Conservation (phyloP, 2,329 filamentous ascomycete species). For the Coniella lustricola region DNA sequence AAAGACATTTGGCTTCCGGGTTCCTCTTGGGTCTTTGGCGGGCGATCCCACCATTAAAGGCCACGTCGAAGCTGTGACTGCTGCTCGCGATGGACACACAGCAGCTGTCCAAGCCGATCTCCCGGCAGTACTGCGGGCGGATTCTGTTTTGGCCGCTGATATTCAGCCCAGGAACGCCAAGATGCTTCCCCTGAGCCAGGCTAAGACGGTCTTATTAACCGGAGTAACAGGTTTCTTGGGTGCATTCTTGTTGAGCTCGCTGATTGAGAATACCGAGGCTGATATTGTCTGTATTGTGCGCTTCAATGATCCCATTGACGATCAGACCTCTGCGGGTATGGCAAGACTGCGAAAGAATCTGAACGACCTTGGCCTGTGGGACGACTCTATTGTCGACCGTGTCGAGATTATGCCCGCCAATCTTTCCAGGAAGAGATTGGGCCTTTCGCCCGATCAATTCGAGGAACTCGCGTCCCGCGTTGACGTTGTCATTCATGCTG, state of each 20-base stretch:
- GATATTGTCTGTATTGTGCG: conserved; percentile 67
- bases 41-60: conserved; percentile 65
- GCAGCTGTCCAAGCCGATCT: conserved; percentile 70
- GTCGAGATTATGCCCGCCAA: conserved; percentile 71
- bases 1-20: conserved; percentile 63
- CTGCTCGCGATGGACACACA: conserved; percentile 64
- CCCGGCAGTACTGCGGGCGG: conserved; percentile 59
- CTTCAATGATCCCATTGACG: conserved; percentile 59
- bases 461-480: conserved; percentile 57
- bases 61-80: conserved; percentile 64
- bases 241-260: conserved; percentile 63
- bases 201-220: conserved; percentile 63
- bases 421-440: conserved; percentile 60
- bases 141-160: conserved; percentile 62
- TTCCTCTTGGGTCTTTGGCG: conserved; percentile 64
- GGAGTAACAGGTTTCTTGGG: conserved; percentile 72
- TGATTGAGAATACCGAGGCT: conserved; percentile 62
- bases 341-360: conserved; percentile 68
- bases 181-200: conserved; percentile 54
- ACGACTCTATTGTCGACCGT: conserved; percentile 68
- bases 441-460: conserved; percentile 59
- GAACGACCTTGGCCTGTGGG: conserved; percentile 72
- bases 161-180: conserved; percentile 51
- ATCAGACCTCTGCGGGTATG: conserved; percentile 59
- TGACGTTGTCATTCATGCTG: conserved; percentile 70